Base-by-base conservation (phyloP, 2,329 filamentous ascomycete genomes). In the Fusarium verticillioides region DNA sequence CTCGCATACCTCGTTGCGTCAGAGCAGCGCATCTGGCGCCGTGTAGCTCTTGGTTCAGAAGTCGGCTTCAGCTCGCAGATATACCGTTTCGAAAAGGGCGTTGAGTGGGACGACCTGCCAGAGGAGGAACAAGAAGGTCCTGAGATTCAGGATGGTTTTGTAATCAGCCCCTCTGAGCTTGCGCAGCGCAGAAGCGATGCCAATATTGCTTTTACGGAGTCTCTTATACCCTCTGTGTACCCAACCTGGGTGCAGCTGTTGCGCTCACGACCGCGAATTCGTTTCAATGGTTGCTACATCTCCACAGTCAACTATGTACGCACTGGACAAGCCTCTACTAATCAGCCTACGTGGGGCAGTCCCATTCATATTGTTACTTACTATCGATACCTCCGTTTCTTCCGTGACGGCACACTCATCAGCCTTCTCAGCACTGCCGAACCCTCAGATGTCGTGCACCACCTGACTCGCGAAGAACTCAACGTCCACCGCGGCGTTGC, bases 361-460 rank as follows among this genome's bases (percentile, higher is more conserved):
- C 95, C 95, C 13, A 92, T 98, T 40, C 95, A 97, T 80, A 97
- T 98, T 66, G 95, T 99, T 54, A 99, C 96, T 2, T 99, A 98
- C 84, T 99, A 97, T 84, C 94, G 96, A 65, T 99, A 98, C 83
- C 89, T 99, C 7, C 93, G 96, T 60, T 96, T 99, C 85, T 96
- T 96, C 84, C 93, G 95, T 30, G 94, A 98, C 81, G 96, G 96
- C 34, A 92, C 93, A 3, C 90, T 89, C 72, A 91, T 98, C 66
- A 94, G 91, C 60, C 87, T 99, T 4, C 87, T 97, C 40, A 94
- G 93, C 1, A 97, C 94, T 1, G 84, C 89, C 9, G 94, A 97
- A 79, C 96, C 96, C 2, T 83, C 88, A n/a, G 94, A 97, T 23
- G 93, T 98, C 18, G 94, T 99, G 1, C 94, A 95, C 63, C 89